Evolutionary conservation across 2,329 filamentous ascomycete genomes (phyloP), one percentile per base, ranked within the genome.

Genomic region (Sporothrix inflata): DNA sequence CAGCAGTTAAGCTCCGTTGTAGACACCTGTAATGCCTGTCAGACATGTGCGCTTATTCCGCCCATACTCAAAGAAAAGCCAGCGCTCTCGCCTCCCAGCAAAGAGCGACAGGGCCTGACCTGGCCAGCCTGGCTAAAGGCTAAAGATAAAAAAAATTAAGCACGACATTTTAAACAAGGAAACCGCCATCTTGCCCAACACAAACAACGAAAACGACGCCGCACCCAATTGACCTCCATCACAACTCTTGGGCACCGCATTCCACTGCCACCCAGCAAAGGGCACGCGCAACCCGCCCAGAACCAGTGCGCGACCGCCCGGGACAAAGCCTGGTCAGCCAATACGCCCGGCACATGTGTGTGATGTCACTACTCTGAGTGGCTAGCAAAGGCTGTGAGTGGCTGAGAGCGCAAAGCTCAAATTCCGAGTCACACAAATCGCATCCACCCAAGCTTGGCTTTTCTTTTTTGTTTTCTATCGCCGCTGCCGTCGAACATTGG

Each of bases 361-460:
- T 70, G 71, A 69, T 72, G 71, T 65, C 71, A 70, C 71, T 40
- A 40, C 21, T 65, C 55, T 72, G 71, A 70, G 71, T 72, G 71
- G 71, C 71, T 70, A 51, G 53, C 42, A 49, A 27, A 30, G 21
- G 14, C 38, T 69, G 66, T 61, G 53, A 34, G 53, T 61, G 53
- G 53, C 68, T 51, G 40, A 71, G 16, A 24, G 34, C 14, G 14
- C n/a, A 45, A 30, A 53, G 14, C 47, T 24, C 66, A 8, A 30
- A 51, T 11, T 40, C 12, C 27, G 34, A 60, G 19, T 45, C 34
- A 45, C 21, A 42, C 49, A n/a, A 40, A 61, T 11, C 60, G 38
- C 57, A 40, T 24, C 34, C 57, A 27, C 60, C 38, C 60, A 45
- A 45, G 38, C 11, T 63, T 63, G 34, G 60, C 21, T 65, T 45